These are phyloP conservation scores for Xylaria scruposa DNA, from an alignment of 495 filamentous ascomycete genomes.

Conservation along the genomic window DNA sequence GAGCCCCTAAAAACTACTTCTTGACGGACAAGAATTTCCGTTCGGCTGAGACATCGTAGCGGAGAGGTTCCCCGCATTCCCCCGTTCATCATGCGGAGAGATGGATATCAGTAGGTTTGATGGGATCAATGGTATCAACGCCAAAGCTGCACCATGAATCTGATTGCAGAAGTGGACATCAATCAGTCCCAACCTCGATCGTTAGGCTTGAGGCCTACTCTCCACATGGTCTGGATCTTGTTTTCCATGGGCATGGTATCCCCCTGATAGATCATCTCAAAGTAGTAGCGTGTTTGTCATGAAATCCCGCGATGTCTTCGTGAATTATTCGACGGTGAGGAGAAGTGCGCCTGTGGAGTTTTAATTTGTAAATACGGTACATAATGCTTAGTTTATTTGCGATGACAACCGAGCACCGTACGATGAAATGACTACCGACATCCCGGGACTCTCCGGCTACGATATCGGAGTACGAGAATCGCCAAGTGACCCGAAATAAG, in stretches of 20 bases:
- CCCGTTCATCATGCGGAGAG: background rate
- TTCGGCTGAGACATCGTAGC: background rate
- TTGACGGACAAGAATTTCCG: background rate
- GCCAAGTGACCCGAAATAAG: background rate
- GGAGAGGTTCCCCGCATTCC: background rate
- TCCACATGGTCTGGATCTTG: conserved; percentile 1
- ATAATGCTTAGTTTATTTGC: background rate
- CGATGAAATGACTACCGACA: background rate
- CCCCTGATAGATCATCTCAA: background rate
- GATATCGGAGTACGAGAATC: conserved; percentile 5
- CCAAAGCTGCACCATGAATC: background rate
- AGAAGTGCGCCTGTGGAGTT: background rate
- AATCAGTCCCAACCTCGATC: background rate
- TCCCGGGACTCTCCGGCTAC: conserved; percentile 8
- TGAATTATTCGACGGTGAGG: background rate
- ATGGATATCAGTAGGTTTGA: background rate
- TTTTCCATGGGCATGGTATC: background rate
- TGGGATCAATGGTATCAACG: background rate
- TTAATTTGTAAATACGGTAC: conserved; percentile 6
- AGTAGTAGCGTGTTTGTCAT: conserved; percentile 2
- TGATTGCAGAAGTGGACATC: conserved; percentile 2
- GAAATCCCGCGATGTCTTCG: background rate
- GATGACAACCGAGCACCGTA: background rate
- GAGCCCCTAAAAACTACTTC: background rate
- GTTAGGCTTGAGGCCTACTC: background rate